Conservation (phyloP, 495 filamentous ascomycete genomes). For the Staphylotrichum longicolle region DNA sequence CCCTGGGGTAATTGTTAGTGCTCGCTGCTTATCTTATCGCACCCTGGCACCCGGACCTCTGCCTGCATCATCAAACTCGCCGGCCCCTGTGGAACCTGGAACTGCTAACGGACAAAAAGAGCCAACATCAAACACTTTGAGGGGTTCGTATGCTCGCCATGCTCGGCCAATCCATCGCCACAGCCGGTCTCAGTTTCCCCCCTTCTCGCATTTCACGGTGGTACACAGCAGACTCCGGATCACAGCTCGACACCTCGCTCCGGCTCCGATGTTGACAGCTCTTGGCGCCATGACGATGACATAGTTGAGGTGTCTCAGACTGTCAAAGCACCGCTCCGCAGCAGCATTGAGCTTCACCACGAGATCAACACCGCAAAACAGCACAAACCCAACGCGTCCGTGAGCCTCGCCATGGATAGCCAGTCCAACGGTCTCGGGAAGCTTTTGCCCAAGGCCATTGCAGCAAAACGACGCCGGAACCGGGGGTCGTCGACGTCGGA, state of each 20-base stretch:
- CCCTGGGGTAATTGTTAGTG: conserved; percentile 1
- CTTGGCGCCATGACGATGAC: conserved; percentile 17
- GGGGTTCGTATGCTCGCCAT: background rate
- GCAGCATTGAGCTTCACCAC: too few species aligned
- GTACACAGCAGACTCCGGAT: too few species aligned
- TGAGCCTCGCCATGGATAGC: conserved; percentile 30
- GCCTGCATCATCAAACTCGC: background rate
- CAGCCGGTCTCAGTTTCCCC: background rate
- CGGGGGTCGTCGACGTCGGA: conserved; percentile 30
- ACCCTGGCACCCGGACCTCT: background rate
- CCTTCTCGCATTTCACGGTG: too few species aligned
- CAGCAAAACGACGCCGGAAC: conserved; percentile 45
- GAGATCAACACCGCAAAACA: background rate
- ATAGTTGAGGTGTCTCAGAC: conserved; percentile 1
- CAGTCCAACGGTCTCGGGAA: conserved; percentile 45
- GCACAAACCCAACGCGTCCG: background rate
- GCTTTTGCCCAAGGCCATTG: conserved; percentile 47
- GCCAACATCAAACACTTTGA: conserved; percentile 5
- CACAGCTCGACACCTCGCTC: too few species aligned
- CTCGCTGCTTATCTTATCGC: conserved; percentile 1
- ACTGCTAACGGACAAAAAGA: background rate
- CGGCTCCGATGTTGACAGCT: too few species aligned
- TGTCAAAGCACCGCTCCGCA: too few species aligned
- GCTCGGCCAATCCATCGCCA: background rate
- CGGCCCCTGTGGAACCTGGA: background rate